Base-by-base conservation (phyloP, 2,329 filamentous ascomycete species). In the Pseudopithomyces maydicus region DNA sequence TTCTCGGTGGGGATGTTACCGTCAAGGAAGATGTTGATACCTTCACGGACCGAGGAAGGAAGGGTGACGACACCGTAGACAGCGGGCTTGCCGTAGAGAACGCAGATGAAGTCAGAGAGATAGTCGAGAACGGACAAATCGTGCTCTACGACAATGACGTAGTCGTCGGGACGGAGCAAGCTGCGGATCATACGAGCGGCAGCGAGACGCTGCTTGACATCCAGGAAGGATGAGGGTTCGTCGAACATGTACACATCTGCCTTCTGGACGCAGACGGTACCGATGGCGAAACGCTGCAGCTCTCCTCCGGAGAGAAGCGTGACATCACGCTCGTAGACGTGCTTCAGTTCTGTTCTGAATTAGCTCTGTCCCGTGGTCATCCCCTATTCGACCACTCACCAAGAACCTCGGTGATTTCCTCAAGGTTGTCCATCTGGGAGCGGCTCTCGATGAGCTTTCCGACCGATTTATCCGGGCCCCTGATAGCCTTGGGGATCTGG, bases 161-260 rank as follows among this genome's bases (percentile, higher is more conserved):
- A 99, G 81, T 96, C 91, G 69, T 97, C 86, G 45, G 92, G 87
- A 46, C 91, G 86, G 53, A 97, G 86, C 48, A 99, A 87, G 62
- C 91, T 93, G 65, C 95, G 92, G 70, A 99, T 98, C 68, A 96
- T 91, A 68, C 90, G 87, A 69, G 92, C 94, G 62, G 96, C 95
- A 67, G 90, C 90, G 66, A 99, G 83, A 88, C 95, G 91, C 81
- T 99, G 95, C 85, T 98, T 98, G 75, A 99, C 95, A 90, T 99
- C 96, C 56, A 99, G 86, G 79, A 97, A 99, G 36, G 95, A 99
- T 39, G 94, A 98, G 17, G 96, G 96, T 82, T 99, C 95, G 78
- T 99, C 95, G 72, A 99, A 99, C 95, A 99, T 98, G 84, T 99
- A 99, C 81, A 77, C 74, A 77, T 99, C 95, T 67, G 94, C 94